Conservation (phyloP, 257 asterid genomes). For the Lycium ferocissimum region DNA sequence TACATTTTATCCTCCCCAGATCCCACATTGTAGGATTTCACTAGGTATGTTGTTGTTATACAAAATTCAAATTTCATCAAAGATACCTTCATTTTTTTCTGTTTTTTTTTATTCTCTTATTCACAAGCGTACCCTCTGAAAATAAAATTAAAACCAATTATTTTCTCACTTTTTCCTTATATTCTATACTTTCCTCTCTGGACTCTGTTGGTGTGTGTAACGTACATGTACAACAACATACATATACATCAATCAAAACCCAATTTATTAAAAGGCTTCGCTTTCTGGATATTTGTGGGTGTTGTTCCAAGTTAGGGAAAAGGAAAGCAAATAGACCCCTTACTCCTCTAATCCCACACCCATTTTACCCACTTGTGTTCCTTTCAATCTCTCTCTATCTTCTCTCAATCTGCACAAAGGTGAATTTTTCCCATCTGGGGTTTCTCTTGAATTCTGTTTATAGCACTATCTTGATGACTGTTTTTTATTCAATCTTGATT, state of each 20-base stretch:
- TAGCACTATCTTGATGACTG: background rate
- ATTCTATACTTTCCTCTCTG: background rate
- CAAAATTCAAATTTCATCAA: no score
- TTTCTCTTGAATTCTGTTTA: background rate
- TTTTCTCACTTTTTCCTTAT: background rate
- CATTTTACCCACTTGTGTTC: background rate
- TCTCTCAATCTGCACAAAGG: slow-evolving; percentile 2
- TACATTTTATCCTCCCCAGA: no score
- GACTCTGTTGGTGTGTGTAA: slow-evolving; percentile 15
- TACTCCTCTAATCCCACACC: slow-evolving; percentile 12
- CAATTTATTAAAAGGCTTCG: background rate
- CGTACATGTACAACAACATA: background rate
- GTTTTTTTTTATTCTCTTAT: no score
- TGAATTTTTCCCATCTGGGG: slow-evolving; percentile 4
- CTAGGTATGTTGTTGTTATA: no score
- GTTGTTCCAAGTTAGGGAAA: slow-evolving; percentile 24
- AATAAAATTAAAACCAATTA: no score
- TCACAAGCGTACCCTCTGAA: background rate
- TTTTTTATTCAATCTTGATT: background rate
- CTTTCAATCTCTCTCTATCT: background rate
- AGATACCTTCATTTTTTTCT: no score
- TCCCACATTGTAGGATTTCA: no score
- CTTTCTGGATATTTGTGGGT: slow-evolving; percentile 28
- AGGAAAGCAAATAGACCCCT: slow-evolving; percentile 12
- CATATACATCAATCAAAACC: background rate